phyloP scores from a whole-genome alignment of 2,329 filamentous ascomycete species.

The Pseudocercospora crystallina region DNA sequence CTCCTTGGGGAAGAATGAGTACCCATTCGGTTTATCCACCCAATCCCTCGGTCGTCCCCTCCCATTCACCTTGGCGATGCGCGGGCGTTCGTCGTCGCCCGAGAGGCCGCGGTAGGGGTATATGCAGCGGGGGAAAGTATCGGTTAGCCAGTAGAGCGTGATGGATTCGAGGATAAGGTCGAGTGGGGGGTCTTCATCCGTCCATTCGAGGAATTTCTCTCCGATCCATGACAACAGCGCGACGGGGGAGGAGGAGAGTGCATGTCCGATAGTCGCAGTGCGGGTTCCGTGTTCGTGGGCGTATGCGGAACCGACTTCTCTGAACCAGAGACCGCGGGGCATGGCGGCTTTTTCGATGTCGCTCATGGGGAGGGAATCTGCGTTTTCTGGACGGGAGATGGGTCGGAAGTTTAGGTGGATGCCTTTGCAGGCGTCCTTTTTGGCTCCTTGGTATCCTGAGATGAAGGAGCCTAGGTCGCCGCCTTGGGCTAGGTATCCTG shows the following conservation, averaged over 20 bases:
- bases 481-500: slow-evolving; percentile 54
- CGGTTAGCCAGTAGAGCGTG: slow-evolving; percentile 57
- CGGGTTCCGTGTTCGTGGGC: slow-evolving; percentile 54
- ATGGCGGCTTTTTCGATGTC: slow-evolving; percentile 42
- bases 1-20: slow-evolving; percentile 47
- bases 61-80: slow-evolving; percentile 15
- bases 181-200: slow-evolving; percentile 44
- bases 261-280: slow-evolving; percentile 58
- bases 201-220: slow-evolving; percentile 57
- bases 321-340: slow-evolving; percentile 41
- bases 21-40: slow-evolving; percentile 45
- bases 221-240: slow-evolving; percentile 59
- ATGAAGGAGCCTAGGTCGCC: slow-evolving; percentile 54
- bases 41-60: slow-evolving; percentile 22
- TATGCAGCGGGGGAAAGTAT: slow-evolving; percentile 48
- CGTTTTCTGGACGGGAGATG: slow-evolving; percentile 27
- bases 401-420: slow-evolving; percentile 29
- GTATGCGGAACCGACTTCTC: slow-evolving; percentile 49
- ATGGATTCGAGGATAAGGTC: slow-evolving; percentile 48
- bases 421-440: slow-evolving; percentile 22
- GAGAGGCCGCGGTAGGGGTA: slow-evolving; percentile 47
- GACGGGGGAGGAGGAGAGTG: slow-evolving; percentile 54
- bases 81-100: slow-evolving; percentile 21
- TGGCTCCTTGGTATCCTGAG: slow-evolving; percentile 38
- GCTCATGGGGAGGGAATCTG: slow-evolving; percentile 24